Base-by-base conservation (phyloP, 805 yeast genomes). In the Wickerhamomyces subpelliculosus region DNA sequence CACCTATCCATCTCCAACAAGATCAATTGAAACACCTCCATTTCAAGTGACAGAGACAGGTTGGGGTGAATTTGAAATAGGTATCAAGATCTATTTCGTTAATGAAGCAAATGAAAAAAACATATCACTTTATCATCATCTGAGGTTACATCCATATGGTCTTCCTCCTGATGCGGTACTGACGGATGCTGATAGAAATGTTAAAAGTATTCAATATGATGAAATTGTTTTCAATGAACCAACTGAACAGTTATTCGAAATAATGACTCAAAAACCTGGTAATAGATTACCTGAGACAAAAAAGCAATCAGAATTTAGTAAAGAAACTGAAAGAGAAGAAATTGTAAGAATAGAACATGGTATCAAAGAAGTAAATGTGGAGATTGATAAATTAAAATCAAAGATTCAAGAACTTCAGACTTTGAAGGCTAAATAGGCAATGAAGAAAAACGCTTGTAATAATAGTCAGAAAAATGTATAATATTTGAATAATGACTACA, bases 1-100 rank as follows among this genome's bases (percentile, higher is more conserved):
- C 47, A 93, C 98, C 1, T 93, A 90, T 52, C 82, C 80, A 17
- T 85, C 80, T 49, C 76, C 96, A 2, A 77, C 87, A n/a, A 67
- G 99, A 39, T 73, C 93, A 2, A 70, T 90, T 13, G 97, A 93
- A 45, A 57, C 68, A 23, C 97, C 97, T 2, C 98, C 98, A 0
- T 93, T 83, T 52, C 95, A 88, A 58, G 87, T 93, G 22, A 84
- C 95, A 2, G 99, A 93, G 55, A 85, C 97, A 0, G 99, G 99
- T 0, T 93, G 99, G 99, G 99, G 99, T 48, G 99, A 93, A 60
- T 93, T 93, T 61, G 99, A 93, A 54, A 83, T 93, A 44, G 76
- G 84, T 27, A 80, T 93, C 39, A 85, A 89, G 55, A 75, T 93
- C 14, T 89, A 80, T 58, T 93, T 93, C 59, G 80, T 79, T 27